Conservation (phyloP, 306 rosid genomes). For the Ziziphus jujuba region DNA sequence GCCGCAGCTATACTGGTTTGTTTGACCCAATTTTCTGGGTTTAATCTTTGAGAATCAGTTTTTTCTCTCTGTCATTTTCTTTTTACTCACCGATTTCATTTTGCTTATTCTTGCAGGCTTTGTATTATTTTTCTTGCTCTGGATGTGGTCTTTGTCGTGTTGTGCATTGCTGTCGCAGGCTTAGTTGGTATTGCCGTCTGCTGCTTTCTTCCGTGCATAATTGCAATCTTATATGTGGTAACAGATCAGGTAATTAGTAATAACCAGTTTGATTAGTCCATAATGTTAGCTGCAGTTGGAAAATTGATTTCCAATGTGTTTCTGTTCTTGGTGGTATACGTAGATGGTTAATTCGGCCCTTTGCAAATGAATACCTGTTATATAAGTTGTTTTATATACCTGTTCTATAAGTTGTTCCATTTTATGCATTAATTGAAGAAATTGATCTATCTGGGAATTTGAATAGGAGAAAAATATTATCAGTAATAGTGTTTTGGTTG, state of each 20-base stretch:
- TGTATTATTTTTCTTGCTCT: conserved; percentile 81
- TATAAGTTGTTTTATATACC: too few relatives aligned
- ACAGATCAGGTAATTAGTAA: conserved; percentile 72
- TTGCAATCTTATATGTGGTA: conserved; percentile 66
- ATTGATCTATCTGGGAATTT: too few relatives aligned
- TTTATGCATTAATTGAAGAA: too few relatives aligned
- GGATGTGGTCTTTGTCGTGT: conserved; percentile 73
- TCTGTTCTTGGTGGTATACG: not conserved
- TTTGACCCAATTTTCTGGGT: conserved; percentile 14
- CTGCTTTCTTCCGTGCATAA: conserved; percentile 94
- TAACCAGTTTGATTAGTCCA: not conserved
- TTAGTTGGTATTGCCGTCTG: conserved; percentile 93
- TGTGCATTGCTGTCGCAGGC: conserved; percentile 79
- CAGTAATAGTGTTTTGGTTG: too few relatives aligned
- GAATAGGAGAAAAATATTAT: too few relatives aligned
- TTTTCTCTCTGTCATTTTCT: conserved; percentile 2
- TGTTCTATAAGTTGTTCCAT: not conserved
- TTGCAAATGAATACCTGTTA: not conserved
- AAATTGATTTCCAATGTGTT: not conserved
- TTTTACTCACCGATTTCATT: conserved; percentile 14
- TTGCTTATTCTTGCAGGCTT: conserved; percentile 63
- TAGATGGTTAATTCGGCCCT: not conserved
- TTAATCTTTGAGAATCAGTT: not conserved
- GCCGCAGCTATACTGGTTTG: conserved; percentile 91
- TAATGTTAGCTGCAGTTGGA: conserved; percentile 2